A percentile compares a stretch with the other conserved stretches of the same genome.
Evolutionary conservation across 768 basidiomycete species (phyloP).

Genomic region (Podaxis sp.): DNA sequence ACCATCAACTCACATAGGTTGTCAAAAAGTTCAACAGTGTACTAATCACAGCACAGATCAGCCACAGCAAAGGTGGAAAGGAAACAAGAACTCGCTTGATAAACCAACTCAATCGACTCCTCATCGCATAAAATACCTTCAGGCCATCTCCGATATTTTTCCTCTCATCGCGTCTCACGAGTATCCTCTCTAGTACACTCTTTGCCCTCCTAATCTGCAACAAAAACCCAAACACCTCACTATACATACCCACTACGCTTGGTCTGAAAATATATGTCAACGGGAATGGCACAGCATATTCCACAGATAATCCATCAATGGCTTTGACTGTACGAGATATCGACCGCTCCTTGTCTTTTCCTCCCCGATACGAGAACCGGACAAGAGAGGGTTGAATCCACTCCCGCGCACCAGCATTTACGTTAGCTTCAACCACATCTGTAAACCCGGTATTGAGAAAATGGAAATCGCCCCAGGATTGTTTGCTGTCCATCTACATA

Average conservation of each 20-base stretch:
- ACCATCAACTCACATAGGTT: constrained; percentile 50
- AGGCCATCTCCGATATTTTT: constrained; percentile 37
- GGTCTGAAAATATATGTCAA: constrained; percentile 74
- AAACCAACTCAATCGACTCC: constrained; percentile 79
- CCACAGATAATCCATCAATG: constrained; percentile 63
- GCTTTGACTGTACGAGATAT: constrained; percentile 54
- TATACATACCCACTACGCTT: constrained; percentile 49
- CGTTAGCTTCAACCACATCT: constrained; percentile 53
- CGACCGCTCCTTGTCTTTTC: constrained; percentile 38
- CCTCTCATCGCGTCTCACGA: constrained; percentile 50
- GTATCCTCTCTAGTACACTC: constrained; percentile 61
- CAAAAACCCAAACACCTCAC: constrained; percentile 65
- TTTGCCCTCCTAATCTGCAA: constrained; percentile 75
- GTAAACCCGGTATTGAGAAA: constrained; percentile 75
- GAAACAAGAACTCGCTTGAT: constrained; percentile 59
- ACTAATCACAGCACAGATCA: constrained; percentile 27
- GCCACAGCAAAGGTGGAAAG: not conserved
- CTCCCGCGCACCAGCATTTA: constrained; percentile 30
- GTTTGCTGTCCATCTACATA: constrained; percentile 66
- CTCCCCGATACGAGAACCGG: constrained; percentile 63
- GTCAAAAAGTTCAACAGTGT: constrained; percentile 66
- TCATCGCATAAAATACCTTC: constrained; percentile 73
- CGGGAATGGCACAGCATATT: constrained; percentile 81
- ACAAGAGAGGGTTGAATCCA: constrained; percentile 70
- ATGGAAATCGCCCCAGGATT: constrained; percentile 78